These are phyloP conservation scores for Huntiella savannae DNA, from an alignment of 2,329 filamentous ascomycete species.

Conservation along the genomic window DNA sequence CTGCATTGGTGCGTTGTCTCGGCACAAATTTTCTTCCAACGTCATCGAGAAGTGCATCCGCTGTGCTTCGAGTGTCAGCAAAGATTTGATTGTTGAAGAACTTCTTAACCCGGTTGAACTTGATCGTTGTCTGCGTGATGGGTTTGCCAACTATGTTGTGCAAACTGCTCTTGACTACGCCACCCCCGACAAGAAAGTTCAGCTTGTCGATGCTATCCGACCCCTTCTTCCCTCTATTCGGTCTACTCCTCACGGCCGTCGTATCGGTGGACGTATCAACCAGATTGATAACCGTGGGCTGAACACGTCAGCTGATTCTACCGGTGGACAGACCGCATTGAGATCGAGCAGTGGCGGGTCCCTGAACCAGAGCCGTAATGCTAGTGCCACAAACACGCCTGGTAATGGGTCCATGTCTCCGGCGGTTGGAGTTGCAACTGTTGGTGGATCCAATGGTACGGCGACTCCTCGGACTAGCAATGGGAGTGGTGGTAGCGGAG, in stretches of 20 bases:
- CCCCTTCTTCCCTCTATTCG: constrained; percentile 71
- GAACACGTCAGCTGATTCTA: constrained; percentile 33
- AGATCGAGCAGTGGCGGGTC: constrained; percentile 15
- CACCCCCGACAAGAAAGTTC: constrained; percentile 50
- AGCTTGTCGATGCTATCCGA: constrained; percentile 67
- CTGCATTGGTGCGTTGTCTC: constrained; percentile 53
- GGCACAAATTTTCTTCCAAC: constrained; percentile 98
- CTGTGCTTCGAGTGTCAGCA: constrained; percentile 55
- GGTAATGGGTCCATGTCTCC: constrained; percentile 7
- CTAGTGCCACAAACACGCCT: constrained; percentile 4
- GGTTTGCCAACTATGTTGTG: constrained; percentile 93
- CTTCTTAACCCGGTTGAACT: constrained; percentile 57
- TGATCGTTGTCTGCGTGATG: constrained; percentile 75
- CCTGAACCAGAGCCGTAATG: constrained; percentile 5
- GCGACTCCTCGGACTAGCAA: constrained; percentile 7
- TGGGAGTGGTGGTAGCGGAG: background rate
- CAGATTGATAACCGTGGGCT: constrained; percentile 32
- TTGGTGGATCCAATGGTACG: constrained; percentile 6
- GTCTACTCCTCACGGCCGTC: constrained; percentile 81
- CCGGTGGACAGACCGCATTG: constrained; percentile 33
- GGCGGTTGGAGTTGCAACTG: constrained; percentile 3
- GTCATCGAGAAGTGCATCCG: constrained; percentile 94
- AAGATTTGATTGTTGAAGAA: constrained; percentile 69
- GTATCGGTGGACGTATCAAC: constrained; percentile 76
- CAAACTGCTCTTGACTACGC: constrained; percentile 86